Evolutionary conservation across 768 basidiomycete genomes (phyloP).

Genomic region (Rhodotorula toruloides): DNA sequence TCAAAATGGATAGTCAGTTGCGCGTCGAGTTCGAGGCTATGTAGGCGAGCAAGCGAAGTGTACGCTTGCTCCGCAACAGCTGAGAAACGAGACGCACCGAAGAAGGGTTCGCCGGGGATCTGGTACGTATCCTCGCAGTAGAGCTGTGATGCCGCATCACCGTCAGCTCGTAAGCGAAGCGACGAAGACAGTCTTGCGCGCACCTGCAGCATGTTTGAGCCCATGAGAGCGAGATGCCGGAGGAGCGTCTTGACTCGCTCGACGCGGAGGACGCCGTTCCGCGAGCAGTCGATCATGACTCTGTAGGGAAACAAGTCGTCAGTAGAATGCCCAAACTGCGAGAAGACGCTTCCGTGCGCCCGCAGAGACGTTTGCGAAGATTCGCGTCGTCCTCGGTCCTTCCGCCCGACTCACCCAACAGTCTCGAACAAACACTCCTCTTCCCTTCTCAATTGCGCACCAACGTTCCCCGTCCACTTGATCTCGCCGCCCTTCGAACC

Average conservation of each 20-base stretch:
- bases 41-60: not conserved
- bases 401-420: constrained; percentile 31
- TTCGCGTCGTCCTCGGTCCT: no score
- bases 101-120: constrained; percentile 40
- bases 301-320: constrained; percentile 1
- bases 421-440: constrained; percentile 39
- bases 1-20: not conserved
- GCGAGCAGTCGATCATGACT: constrained; percentile 41
- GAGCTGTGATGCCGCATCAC: constrained; percentile 6
- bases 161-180: not conserved
- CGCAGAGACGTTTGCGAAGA: no score
- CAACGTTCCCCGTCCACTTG: constrained; percentile 30
- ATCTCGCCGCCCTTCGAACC: constrained; percentile 1
- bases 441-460: constrained; percentile 19
- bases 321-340: not conserved
- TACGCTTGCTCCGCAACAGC: no score
- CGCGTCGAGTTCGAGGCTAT: not conserved
- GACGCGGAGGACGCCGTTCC: constrained; percentile 39
- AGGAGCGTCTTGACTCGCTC: constrained; percentile 31
- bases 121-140: constrained; percentile 40
- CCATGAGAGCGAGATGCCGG: constrained; percentile 32
- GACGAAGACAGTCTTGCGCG: not conserved
- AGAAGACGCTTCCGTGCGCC: no score
- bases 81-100: constrained; percentile 17
- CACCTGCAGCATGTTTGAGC: constrained; percentile 38